Base-by-base conservation (phyloP, 495 filamentous ascomycete species). In the Articulospora tetracladia region DNA sequence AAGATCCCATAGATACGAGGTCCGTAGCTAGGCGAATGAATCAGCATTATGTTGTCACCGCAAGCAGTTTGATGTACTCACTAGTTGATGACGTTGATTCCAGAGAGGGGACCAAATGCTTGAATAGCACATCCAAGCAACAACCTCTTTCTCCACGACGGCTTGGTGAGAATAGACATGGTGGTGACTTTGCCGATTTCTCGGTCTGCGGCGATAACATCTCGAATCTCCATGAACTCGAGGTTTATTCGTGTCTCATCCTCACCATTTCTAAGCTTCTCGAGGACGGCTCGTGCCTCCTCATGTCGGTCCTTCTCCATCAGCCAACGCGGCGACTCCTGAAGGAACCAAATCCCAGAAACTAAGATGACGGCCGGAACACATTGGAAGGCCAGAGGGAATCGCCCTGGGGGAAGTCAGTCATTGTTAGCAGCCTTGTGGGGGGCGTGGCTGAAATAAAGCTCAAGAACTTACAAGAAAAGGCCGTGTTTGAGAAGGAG, bases 381-480 rank as follows among this genome's bases (percentile, higher is more conserved):
- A 28, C 72, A 72, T 59, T 83, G 81, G 24, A 84, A 76, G 15
- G 78, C 77, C 20, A 86, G 75, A 0, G 81, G 82, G 39, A 85
- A 76, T 28, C 82, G 71, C 83, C 83, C 83, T 63, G 77, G 70
- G 36, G 17, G 19, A 64, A 27, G 46, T 73, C 26, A 54, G 48
- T 13, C 8, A 58, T 6, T 11, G 15, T 20, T 23, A 44, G 4
- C n/a, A n/a, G 53, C 23, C 12, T 11, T 46, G 17, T 25, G n/a
- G 28, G 11, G 27, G 12, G 30, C n/a, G 12, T 34, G 30, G 19
- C 32, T 27, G 13, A n/a, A 23, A 47, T 25, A 32, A 34, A 55
- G 44, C 58, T 13, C 25, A 25, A 51, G 41, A 1, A 34, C 56
- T 39, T 55, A 63, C 61, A 65, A 30, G 60, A 58, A 52, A 65